Base-by-base conservation (phyloP, 2,329 filamentous ascomycete genomes). In the Proliferodiscus dingleyae region DNA sequence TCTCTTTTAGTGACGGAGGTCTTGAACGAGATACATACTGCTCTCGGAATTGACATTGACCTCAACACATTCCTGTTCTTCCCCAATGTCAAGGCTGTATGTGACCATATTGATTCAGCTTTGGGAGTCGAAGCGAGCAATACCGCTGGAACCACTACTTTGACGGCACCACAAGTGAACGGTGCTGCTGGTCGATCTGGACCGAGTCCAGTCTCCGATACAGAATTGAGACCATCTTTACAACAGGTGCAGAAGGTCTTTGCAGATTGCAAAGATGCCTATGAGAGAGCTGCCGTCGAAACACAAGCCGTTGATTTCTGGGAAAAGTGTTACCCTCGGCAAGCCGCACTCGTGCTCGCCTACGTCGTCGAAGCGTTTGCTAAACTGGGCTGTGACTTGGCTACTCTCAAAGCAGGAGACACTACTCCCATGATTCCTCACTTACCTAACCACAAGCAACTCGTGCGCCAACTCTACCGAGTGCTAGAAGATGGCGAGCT, bases 1-100 rank as follows among this genome's bases (percentile, higher is more conserved):
- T 69, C 67, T 6, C 52, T 68, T 8, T 58, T 67, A 53, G 59
- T 51, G 2, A 66, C 59, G 21, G 66, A 68, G 43, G 47, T 69
- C 16, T 45, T 56, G 5, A 46, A 48, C 11, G 65, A 67, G 13
- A 58, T 68, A 8, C 45, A 54, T 28, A 18, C 36, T 9, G 30
- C 23, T 2, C 47, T 52, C 23, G 19, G 30, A 11, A n/a, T 49
- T 16, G 23, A 41, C 2, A 37, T 49, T 38, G 24, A 29, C 18
- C 22, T 44, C 6, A 23, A 37, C 4, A 32, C 23, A 32, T 33
- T 44, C 24, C 11, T 28, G 23, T 16, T 29, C 11, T 37, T 38
- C 11, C 18, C 32, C 8, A 32, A 37, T 21, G 41, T 44, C 18
- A 15, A 11, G 8, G 22, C 41, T 15, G 10, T 44, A 9, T 44